A percentile compares a stretch with the other conserved stretches of the same genome.
Evolutionary conservation across 1,284 basidiomycete genomes (phyloP).

Genomic region (Pisolithus thermaeus): DNA sequence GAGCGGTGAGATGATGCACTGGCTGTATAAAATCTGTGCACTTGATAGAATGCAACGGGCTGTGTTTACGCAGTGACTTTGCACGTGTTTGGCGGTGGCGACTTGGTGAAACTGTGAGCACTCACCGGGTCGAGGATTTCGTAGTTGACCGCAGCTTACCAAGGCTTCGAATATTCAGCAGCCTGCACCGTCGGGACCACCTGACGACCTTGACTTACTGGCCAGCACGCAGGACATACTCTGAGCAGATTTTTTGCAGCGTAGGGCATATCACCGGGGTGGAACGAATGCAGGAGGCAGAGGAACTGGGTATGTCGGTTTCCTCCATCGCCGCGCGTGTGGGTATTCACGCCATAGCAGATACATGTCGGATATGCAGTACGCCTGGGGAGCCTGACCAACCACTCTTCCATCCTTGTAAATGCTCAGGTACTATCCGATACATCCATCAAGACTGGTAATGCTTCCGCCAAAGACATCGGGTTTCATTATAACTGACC

Average conservation of each 20-base stretch:
- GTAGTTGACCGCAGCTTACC: not conserved
- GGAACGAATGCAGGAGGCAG: constrained; percentile 42
- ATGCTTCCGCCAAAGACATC: constrained; percentile 22
- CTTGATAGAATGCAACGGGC: no score
- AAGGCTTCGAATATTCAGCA: not conserved
- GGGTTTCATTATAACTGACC: constrained; percentile 2
- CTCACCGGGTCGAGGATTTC: not conserved
- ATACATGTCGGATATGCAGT: constrained; percentile 89
- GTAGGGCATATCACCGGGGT: constrained; percentile 1
- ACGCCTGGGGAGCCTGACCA: constrained; percentile 81
- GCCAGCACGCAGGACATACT: not conserved
- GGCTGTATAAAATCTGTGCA: no score
- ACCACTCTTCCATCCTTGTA: constrained; percentile 94
- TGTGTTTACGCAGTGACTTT: not conserved
- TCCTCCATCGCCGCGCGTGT: not conserved
- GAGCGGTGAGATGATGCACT: no score
- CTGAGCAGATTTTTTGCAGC: not conserved
- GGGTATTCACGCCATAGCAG: constrained; percentile 31
- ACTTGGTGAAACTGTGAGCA: not conserved
- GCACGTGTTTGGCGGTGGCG: not conserved
- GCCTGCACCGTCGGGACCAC: not conserved
- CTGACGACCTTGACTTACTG: not conserved
- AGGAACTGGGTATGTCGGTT: constrained; percentile 39
- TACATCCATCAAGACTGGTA: constrained; percentile 96
- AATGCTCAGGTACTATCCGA: constrained; percentile 93